Conservation (phyloP, 2,329 filamentous ascomycete genomes). For the Aureobasidium zeae region DNA sequence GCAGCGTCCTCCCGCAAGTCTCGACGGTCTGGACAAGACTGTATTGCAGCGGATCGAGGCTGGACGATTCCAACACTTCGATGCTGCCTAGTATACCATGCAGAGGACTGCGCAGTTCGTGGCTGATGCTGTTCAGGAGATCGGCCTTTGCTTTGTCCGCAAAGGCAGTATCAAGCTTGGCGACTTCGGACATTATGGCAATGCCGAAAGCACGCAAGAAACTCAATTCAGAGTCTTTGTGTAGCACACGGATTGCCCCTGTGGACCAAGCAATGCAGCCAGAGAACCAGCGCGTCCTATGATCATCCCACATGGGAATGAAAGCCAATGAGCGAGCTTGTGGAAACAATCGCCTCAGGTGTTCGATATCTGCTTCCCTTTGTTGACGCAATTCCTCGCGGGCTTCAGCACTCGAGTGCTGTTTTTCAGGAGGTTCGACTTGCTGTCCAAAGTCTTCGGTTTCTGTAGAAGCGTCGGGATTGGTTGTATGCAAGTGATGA, state of each 20-base stretch:
- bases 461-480: background rate
- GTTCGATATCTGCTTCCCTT: background rate
- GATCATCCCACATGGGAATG: constrained; percentile 45
- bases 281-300: constrained; percentile 31
- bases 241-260: constrained; percentile 34
- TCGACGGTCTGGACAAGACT: constrained; percentile 42
- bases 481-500: background rate
- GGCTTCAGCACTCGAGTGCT: background rate
- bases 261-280: constrained; percentile 41
- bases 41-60: constrained; percentile 31
- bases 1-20: constrained; percentile 41
- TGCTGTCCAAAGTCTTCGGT: constrained; percentile 4
- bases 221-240: constrained; percentile 33
- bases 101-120: constrained; percentile 42
- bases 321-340: constrained; percentile 40
- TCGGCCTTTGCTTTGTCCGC: constrained; percentile 43
- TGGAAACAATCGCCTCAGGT: constrained; percentile 28
- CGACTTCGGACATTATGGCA: constrained; percentile 34
- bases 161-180: constrained; percentile 31
- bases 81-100: constrained; percentile 42
- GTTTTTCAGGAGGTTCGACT: background rate
- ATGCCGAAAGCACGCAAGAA: constrained; percentile 36
- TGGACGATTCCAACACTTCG: constrained; percentile 41
- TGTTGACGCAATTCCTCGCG: constrained; percentile 2
- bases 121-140: constrained; percentile 44